Base-by-base conservation (phyloP, 495 filamentous ascomycete genomes). In the Trichoderma orchidacearum region DNA sequence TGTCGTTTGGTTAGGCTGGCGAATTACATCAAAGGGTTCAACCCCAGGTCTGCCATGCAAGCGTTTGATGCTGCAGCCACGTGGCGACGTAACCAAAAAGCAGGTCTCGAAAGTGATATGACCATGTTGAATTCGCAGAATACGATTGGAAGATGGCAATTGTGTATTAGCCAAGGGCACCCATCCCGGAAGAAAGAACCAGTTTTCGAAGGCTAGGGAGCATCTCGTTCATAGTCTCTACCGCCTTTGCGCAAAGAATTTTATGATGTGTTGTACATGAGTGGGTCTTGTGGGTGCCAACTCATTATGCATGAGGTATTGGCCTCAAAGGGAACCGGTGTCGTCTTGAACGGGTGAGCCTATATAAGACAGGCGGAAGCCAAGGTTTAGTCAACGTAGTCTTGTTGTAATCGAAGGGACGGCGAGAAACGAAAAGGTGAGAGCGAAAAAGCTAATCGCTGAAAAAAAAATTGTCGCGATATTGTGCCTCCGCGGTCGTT, bases 261-360 rank as follows among this genome's bases (percentile, higher is more conserved):
- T 58, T 60, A 63, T 61, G 60, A 60, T 58, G 60, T 51, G 63
- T 63, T 62, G 54, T 64, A 66, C 62, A 64, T 65, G 61, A 57
- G 54, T 59, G 59, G 62, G 61, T 68, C 64, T 59, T 62, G 67
- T 58, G 64, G 64, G 59, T 66, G 67, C 65, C 67, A 69, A 63
- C 67, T 68, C 67, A 69, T 65, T 67, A 60, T 70, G 67, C 67
- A 70, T 69, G 63, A 48, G 41, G 41, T 48, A 48, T 48, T 48
- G 41, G 41, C 41, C 41, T 23, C 41, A 15, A 48, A 59, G 59
- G 60, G 60, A 61, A 61, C 62, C 60, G 62, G 62, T 62, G 60
- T 62, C 61, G 57, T 48, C 18, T 61, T 63, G 63, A 68, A 57
- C 61, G 29, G 58, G 53, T 60, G 57, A 68, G 41, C 18, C 41